Percentiles rank a stretch among this genome's conserved stretches.
These are phyloP conservation scores for Didymella arachidicola DNA, from an alignment of 2,329 filamentous ascomycete genomes.

Conservation along the genomic window DNA sequence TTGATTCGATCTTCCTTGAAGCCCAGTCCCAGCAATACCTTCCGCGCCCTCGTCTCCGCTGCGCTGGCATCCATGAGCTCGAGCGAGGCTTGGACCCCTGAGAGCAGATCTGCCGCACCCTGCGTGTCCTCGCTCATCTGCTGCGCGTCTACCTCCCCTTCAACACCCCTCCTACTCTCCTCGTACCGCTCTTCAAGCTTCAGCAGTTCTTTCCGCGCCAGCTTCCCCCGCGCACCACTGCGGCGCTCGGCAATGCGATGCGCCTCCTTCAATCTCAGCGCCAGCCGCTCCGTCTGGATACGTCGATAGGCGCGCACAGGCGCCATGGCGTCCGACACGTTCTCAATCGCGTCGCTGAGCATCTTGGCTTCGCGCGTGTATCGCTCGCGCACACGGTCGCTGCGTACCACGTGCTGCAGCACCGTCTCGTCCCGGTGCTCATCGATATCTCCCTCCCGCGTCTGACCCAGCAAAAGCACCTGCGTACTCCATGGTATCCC, in stretches of 20 bases:
- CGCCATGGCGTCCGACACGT: constrained; percentile 61
- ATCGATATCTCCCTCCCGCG: constrained; percentile 39
- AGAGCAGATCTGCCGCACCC: constrained; percentile 73
- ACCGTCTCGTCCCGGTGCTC: constrained; percentile 58
- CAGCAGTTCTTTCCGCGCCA: constrained; percentile 77
- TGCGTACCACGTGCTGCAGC: constrained; percentile 70
- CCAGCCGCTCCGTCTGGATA: constrained; percentile 68
- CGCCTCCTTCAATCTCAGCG: constrained; percentile 70
- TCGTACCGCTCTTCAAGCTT: constrained; percentile 72
- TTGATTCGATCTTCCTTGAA: constrained; percentile 70
- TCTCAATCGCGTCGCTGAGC: constrained; percentile 67
- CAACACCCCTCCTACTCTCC: constrained; percentile 56
- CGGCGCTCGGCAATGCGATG: constrained; percentile 77
- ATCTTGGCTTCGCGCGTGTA: constrained; percentile 69
- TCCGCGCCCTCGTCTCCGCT: constrained; percentile 71
- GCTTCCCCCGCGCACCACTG: constrained; percentile 76
- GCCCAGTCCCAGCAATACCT: constrained; percentile 69
- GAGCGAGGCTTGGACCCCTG: constrained; percentile 71
- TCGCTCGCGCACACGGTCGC: constrained; percentile 59
- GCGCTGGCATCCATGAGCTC: constrained; percentile 68
- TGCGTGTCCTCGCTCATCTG: constrained; percentile 70
- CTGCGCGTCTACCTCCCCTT: constrained; percentile 64
- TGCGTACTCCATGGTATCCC: constrained; percentile 57
- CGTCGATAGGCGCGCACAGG: constrained; percentile 68
- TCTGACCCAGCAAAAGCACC: constrained; percentile 50